Conservation (phyloP, 2,329 filamentous ascomycete genomes). For the Pseudohalonectria lignicola region DNA sequence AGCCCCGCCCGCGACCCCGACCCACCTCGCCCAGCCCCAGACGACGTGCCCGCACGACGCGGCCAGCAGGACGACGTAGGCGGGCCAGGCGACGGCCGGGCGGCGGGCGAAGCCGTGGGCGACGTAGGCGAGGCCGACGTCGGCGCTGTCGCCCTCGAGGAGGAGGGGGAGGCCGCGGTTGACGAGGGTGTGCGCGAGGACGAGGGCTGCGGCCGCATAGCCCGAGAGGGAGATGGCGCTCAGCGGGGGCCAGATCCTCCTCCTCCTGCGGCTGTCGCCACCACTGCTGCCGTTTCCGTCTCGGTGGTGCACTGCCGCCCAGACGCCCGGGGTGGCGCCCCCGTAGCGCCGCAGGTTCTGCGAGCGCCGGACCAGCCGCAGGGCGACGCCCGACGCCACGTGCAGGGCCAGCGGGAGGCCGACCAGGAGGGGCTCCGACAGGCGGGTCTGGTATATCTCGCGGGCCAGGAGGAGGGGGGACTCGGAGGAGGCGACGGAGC, state of each 20-base stretch:
- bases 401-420: slow-evolving; percentile 65
- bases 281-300: slow-evolving; percentile 16
- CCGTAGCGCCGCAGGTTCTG: slow-evolving; percentile 69
- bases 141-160: slow-evolving; percentile 75
- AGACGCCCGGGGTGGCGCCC: slow-evolving; percentile 47
- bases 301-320: slow-evolving; percentile 20
- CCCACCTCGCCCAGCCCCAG: slow-evolving; percentile 79
- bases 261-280: slow-evolving; percentile 1
- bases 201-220: slow-evolving; percentile 54
- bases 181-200: slow-evolving; percentile 61
- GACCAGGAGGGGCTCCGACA: slow-evolving; percentile 72
- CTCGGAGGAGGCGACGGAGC: slow-evolving; percentile 64
- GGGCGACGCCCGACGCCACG: slow-evolving; percentile 61
- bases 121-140: slow-evolving; percentile 74
- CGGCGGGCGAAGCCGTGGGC: slow-evolving; percentile 74
- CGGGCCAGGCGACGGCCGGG: slow-evolving; percentile 51
- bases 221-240: slow-evolving; percentile 63
- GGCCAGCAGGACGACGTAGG: slow-evolving; percentile 58
- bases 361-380: slow-evolving; percentile 64
- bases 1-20: slow-evolving; percentile 51
- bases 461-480: slow-evolving; percentile 82
- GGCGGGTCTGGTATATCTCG: slow-evolving; percentile 79
- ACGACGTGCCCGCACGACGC: slow-evolving; percentile 67
- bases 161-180: slow-evolving; percentile 67
- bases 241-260: slow-evolving; percentile 54